These are phyloP conservation scores for Mediolabrus comicus DNA, from an alignment of 108 stramenopile genomes.

Conservation along the genomic window DNA sequence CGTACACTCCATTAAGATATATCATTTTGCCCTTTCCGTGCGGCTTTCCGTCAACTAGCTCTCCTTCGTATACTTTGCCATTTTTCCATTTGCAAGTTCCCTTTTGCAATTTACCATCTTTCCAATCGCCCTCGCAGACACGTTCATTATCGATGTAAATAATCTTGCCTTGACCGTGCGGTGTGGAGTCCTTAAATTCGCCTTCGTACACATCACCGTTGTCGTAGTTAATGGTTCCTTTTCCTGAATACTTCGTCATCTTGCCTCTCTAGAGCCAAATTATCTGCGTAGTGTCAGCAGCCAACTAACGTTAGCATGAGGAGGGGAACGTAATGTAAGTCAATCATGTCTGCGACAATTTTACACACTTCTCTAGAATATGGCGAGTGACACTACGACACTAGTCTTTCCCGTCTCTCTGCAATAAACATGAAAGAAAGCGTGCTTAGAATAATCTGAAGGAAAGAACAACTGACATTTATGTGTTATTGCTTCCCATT, in stretches of 20 bases:
- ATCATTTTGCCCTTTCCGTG: slow-evolving; percentile 48
- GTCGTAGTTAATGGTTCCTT: background rate
- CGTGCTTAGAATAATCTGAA: background rate
- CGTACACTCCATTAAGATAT: slow-evolving; percentile 45
- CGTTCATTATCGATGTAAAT: slow-evolving; percentile 42
- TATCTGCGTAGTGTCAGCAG: no score
- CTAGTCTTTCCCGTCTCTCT: no score
- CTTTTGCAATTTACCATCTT: no score
- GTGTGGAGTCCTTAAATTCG: background rate
- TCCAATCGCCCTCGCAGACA: slow-evolving; percentile 48
- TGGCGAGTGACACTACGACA: no score
- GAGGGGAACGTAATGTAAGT: no score
- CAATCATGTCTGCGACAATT: no score
- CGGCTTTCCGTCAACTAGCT: slow-evolving; percentile 2
- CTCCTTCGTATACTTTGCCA: background rate
- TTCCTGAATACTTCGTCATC: background rate
- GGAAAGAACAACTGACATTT: background rate
- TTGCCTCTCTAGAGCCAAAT: no score
- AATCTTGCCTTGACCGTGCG: slow-evolving; percentile 48
- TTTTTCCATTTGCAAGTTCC: no score
- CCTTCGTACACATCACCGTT: background rate
- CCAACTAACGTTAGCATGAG: no score
- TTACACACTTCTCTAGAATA: no score
- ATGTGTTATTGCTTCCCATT: background rate
- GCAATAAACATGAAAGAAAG: no score